Evolutionary conservation across 2,329 filamentous ascomycete species (phyloP), one percentile per base, ranked within the genome.

Genomic region (Chaetomiaceae sp.): DNA sequence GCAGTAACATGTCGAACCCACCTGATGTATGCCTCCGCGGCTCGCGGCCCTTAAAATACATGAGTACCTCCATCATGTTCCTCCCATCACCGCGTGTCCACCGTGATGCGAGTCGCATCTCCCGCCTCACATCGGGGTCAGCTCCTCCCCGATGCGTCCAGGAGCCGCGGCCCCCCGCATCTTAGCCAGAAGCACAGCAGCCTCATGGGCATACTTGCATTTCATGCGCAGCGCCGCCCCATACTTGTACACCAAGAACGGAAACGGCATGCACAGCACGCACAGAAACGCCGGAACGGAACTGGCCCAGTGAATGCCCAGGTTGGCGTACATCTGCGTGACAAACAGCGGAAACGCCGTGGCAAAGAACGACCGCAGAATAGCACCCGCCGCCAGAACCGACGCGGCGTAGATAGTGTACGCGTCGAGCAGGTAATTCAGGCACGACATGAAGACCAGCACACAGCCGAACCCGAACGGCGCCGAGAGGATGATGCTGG

Each of bases 351-450:
- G 85, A 66, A 89, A 88, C 1, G 75, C 79, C 1, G 82, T 79
- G 48, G 83, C 85, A 50, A 88, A 86, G 12, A 86, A 65, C 0
- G 83, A 86, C 48, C 86, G 79, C 10, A 89, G 68, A 20, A 89
- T 78, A 2, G 80, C 74, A 63, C 83, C 88, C 38, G 84, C 84
- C 2, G 86, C 86, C 8, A 90, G 69, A 0, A 83, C 84, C 0
- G 81, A 86, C 0, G 86, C 86, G 1, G 87, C 86, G 52, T 83
- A 91, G 56, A 90, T 84, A 42, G 83, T 82, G 62, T 88, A 81
- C 6, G 79, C 68, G 58, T 86, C 84, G 50, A 86, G 77, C 11
- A 86, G 72, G 63, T 86, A 86, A 64, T 79, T 83, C 59, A 80
- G 73, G 37, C 81, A 65, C 5, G 71, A 71, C n/a, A 86, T 64